These are phyloP conservation scores for Circinella minor DNA, from an alignment of 371 early-diverging fungal species.

Conservation along the genomic window DNA sequence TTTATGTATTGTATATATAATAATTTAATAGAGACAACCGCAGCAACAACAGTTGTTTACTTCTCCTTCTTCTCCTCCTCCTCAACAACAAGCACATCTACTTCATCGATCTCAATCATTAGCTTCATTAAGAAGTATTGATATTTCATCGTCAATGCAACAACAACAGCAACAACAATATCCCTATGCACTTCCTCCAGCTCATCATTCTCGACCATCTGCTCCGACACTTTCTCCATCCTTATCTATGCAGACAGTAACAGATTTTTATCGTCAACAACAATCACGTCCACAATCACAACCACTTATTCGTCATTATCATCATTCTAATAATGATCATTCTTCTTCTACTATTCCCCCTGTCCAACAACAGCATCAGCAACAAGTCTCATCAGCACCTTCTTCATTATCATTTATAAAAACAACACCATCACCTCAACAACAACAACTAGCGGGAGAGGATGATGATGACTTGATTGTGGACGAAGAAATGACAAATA, in stretches of 20 bases:
- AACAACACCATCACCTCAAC: conserved; percentile 1
- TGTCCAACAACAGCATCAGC: background rate
- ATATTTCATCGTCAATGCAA: background rate
- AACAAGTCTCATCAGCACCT: background rate
- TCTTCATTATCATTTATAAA: background rate
- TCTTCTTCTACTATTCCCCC: too few species aligned
- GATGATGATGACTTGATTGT: conserved; percentile 26
- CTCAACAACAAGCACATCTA: conserved; percentile 7
- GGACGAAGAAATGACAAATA: conserved; percentile 32
- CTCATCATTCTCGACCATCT: too few species aligned
- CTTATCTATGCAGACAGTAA: background rate
- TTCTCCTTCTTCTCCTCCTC: background rate
- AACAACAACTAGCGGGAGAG: background rate
- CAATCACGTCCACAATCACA: background rate
- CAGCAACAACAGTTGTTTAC: background rate
- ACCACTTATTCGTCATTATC: background rate
- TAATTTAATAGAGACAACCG: conserved; percentile 3
- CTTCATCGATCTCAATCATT: conserved; percentile 17
- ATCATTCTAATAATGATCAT: background rate
- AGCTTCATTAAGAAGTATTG: background rate
- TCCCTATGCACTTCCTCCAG: too few species aligned
- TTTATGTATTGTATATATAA: background rate
- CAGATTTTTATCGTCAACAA: background rate
- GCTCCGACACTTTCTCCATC: background rate
- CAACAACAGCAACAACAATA: background rate